Conservation (phyloP, 2,329 filamentous ascomycete genomes). For the Pseudocercospora pini-densiflorae region DNA sequence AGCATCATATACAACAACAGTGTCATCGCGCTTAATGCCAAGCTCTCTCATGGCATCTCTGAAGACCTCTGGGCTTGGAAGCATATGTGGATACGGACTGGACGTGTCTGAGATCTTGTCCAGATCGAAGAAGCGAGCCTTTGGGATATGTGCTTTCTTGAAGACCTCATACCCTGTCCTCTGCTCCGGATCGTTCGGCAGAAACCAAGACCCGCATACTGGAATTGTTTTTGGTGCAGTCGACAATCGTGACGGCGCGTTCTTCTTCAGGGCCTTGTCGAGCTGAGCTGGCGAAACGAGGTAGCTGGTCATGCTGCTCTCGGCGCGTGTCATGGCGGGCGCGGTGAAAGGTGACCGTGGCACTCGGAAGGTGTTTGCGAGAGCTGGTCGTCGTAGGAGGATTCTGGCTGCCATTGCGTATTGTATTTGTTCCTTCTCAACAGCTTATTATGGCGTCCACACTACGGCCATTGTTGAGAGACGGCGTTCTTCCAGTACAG, state of each 20-base stretch:
- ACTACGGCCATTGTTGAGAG: conserved; percentile 6
- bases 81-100: conserved; percentile 95
- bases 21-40: conserved; percentile 85
- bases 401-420: conserved; percentile 14
- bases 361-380: conserved; percentile 8
- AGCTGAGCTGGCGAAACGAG: conserved; percentile 86
- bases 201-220: conserved; percentile 92
- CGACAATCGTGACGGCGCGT: conserved; percentile 77
- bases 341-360: conserved; percentile 8
- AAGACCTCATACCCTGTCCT: conserved; percentile 82
- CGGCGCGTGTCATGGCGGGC: conserved; percentile 40
- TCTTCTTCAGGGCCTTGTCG: conserved; percentile 78
- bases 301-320: conserved; percentile 71
- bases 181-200: conserved; percentile 80
- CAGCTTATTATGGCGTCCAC: not conserved
- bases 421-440: not conserved
- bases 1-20: conserved; percentile 91
- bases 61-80: conserved; percentile 80
- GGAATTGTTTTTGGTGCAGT: conserved; percentile 83
- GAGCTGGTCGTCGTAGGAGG: conserved; percentile 15
- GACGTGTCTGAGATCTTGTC: conserved; percentile 87
- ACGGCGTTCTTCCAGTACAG: not conserved
- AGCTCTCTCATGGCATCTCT: conserved; percentile 85
- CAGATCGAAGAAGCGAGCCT: conserved; percentile 93
- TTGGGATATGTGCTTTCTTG: conserved; percentile 80